These are phyloP conservation scores for Neopestalotiopsis rosae DNA, from an alignment of 2,329 filamentous ascomycete genomes.

Conservation along the genomic window DNA sequence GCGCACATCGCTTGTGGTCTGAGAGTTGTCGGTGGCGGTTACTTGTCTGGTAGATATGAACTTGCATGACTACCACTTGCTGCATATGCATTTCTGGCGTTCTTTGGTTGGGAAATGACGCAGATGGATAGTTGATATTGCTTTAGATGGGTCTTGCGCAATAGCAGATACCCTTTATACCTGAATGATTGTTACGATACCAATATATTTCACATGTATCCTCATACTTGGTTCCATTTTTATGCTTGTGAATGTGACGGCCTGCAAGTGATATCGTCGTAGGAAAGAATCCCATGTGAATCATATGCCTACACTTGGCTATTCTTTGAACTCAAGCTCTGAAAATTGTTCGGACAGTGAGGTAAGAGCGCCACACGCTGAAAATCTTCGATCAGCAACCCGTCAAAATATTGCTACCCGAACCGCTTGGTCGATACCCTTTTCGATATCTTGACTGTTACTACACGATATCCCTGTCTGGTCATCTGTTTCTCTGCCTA, in stretches of 20 bases:
- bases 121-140: not conserved
- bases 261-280: no score
- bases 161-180: constrained; percentile 1
- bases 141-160: not conserved
- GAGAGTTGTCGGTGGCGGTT: not conserved
- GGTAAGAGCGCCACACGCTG: no score
- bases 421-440: no score
- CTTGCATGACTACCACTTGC: not conserved
- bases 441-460: no score
- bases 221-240: not conserved
- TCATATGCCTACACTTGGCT: no score
- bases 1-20: not conserved
- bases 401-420: no score
- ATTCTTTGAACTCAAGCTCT: no score
- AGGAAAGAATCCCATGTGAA: no score
- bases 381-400: no score
- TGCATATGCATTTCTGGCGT: constrained; percentile 13
- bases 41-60: not conserved
- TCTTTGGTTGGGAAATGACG: constrained; percentile 10
- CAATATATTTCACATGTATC: not conserved
- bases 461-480: no score
- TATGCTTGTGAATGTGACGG: not conserved
- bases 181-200: constrained; percentile 3
- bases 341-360: no score
- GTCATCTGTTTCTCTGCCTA: no score